Base-by-base conservation (phyloP, 192 early-diverging fungal genomes). In the Backusella tarrabulga region DNA sequence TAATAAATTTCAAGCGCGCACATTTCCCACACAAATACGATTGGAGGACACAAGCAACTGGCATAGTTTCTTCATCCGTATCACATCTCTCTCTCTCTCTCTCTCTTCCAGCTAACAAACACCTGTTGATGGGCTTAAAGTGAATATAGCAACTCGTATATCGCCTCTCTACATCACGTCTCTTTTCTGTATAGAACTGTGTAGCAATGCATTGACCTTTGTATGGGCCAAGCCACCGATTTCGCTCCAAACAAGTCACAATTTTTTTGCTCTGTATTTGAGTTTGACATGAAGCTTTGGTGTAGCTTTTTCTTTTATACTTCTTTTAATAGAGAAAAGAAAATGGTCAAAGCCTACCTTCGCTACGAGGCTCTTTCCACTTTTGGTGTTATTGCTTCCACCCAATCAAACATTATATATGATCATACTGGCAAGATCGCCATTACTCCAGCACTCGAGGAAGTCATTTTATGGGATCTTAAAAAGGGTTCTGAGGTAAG, bases 351-450 rank as follows among this genome's bases (percentile, higher is more conserved):
- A 84, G 87, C 95, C 17, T 96, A 96, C 79, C 80, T 95, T 81
- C 91, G 93, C 60, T 99, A 98, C 82, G 90, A 91, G 76, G 88
- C 92, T 41, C 84, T 86, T 56, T 87, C 89, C 77, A 87, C 87
- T 68, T 97, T 98, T 87, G 97, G 97, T 70, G 87, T 98, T 15
- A 91, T 99, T 56, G 80, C 90, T 73, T 92, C 90, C 72, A 83
- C 86, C 4, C 79, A 78, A 26, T 87, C 92, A 21, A 96, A 95
- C 74, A 88, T 89, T 17, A 81, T 93, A 32, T 95, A 93, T 67
- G 92, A 93, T 80, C 71, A 79, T 29, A 87, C 83, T 3, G 96
- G 92, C 41, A 93, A 89, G 83, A 82, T 88, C 71, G 93, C 92
- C 67, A 86, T 97, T 32, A 87, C 94, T 1, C 92, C 96, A 14